These are phyloP conservation scores for Corylus americana DNA, from an alignment of 306 rosid genomes.

Conservation along the genomic window DNA sequence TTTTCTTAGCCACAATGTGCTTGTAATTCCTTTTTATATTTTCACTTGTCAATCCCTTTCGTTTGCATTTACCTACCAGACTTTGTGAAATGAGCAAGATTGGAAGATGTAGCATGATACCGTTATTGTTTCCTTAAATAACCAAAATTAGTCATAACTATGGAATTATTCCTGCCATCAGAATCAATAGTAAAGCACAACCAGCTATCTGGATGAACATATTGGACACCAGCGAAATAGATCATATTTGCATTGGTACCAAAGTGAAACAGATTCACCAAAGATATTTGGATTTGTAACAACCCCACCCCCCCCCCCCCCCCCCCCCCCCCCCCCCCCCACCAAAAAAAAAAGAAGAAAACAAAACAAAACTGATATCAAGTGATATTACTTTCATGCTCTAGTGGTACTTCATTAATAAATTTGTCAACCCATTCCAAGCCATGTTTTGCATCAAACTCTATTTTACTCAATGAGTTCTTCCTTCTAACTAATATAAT, in stretches of 20 bases:
- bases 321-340: too few species aligned
- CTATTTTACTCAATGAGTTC: not conserved
- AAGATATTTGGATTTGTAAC: too few species aligned
- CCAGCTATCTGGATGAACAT: conserved; percentile 1
- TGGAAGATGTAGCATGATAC: not conserved
- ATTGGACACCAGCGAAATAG: not conserved
- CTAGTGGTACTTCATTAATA: not conserved
- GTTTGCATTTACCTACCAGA: not conserved
- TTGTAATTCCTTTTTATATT: not conserved
- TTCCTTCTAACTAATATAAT: not conserved
- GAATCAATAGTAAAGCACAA: not conserved
- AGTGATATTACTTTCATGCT: not conserved
- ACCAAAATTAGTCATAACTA: not conserved
- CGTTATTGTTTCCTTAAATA: not conserved
- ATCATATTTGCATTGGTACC: not conserved
- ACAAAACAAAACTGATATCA: not conserved
- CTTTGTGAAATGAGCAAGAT: not conserved
- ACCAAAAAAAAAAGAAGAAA: not conserved
- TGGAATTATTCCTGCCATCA: not conserved
- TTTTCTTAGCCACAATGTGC: conserved; percentile 14
- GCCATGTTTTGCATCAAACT: not conserved
- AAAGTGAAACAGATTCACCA: too few species aligned
- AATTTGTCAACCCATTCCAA: not conserved
- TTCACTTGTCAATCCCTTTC: conserved; percentile 1
- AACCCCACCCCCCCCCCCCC: too few species aligned